Base-by-base conservation (phyloP, 257 asterid species). In the Fraxinus anomala region DNA sequence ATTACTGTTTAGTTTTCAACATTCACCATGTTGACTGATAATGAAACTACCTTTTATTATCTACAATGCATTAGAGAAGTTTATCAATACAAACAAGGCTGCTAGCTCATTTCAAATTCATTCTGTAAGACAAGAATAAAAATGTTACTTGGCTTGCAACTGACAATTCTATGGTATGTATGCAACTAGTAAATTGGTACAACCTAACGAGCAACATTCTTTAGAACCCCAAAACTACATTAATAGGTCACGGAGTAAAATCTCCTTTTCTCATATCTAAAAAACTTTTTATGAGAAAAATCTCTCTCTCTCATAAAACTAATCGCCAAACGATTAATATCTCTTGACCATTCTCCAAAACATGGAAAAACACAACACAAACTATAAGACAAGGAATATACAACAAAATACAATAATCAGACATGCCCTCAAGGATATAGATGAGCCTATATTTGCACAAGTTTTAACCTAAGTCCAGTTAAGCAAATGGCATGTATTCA, bases 1-100 rank as follows among this genome's bases (percentile, higher is more conserved):
- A 61, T 59, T 71, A 47, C 42, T 67, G 26, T 75, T n/a, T 56
- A 69, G 68, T 42, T 31, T 44, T 74, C 47, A 70, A 61, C 70
- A 70, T 51, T 49, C 69, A 44, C 19, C 8, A 11, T 44, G 33
- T 49, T 31, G 33, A 40, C 21, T 21, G 26, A 23, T 28, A 73
- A 49, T 34, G 37, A 16, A 70, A 23, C 13, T 21, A 72, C 72
- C 51, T 40, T 37, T 12, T 61, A 37, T 33, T 79, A 30, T 44
- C 28, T 42, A 40, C 7, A 34, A 31, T 47, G 51, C 31, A 47
- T 17, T 42, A 56, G 30, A 59, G 16, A 14, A 61, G 24, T 61
- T 61, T 3, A 61, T 61, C 14, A 23, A 59, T 59, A 17, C 30
- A 49, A 16, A 49, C 61, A 61, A 61, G 16, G 68, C 31, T n/a